Evolutionary conservation across 805 yeast genomes (phyloP).

Genomic region (Ogataea zsoltii): DNA sequence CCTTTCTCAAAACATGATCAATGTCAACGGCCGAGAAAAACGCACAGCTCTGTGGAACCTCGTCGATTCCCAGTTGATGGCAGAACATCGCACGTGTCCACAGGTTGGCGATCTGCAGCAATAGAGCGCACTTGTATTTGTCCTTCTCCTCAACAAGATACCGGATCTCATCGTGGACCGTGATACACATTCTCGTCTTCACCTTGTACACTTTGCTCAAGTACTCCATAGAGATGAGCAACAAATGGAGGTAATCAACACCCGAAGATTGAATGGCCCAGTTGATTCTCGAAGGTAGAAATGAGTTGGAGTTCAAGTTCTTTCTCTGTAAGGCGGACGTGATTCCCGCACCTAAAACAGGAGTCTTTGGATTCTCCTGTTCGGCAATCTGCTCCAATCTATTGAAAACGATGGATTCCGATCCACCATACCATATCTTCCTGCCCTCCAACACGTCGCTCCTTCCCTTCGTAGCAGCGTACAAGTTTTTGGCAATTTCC

Average conservation of each 20-base stretch:
- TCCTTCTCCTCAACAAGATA: constrained; percentile 75
- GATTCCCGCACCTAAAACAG: constrained; percentile 90
- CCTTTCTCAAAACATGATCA: constrained; percentile 85
- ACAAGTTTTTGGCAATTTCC: constrained; percentile 62
- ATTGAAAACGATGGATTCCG: constrained; percentile 91
- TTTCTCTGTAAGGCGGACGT: constrained; percentile 74
- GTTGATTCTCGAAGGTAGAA: constrained; percentile 86
- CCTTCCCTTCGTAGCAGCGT: constrained; percentile 82
- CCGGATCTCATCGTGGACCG: constrained; percentile 95
- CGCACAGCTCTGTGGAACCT: constrained; percentile 93
- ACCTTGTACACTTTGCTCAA: constrained; percentile 62
- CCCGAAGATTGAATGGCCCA: constrained; percentile 99
- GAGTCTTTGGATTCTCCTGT: constrained; percentile 79
- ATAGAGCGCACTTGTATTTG: constrained; percentile 72
- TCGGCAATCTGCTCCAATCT: constrained; percentile 85
- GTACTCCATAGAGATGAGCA: constrained; percentile 86
- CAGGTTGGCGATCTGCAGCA: constrained; percentile 83
- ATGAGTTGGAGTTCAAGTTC: constrained; percentile 65
- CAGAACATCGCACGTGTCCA: constrained; percentile 98
- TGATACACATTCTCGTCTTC: constrained; percentile 75
- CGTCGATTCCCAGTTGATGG: constrained; percentile 84
- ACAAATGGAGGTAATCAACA: constrained; percentile 88
- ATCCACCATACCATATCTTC: constrained; percentile 77
- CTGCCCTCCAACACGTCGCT: constrained; percentile 27
- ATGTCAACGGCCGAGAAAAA: constrained; percentile 93